Conservation (phyloP, 2,329 filamentous ascomycete species). For the Ascochyta viciae-villosae region DNA sequence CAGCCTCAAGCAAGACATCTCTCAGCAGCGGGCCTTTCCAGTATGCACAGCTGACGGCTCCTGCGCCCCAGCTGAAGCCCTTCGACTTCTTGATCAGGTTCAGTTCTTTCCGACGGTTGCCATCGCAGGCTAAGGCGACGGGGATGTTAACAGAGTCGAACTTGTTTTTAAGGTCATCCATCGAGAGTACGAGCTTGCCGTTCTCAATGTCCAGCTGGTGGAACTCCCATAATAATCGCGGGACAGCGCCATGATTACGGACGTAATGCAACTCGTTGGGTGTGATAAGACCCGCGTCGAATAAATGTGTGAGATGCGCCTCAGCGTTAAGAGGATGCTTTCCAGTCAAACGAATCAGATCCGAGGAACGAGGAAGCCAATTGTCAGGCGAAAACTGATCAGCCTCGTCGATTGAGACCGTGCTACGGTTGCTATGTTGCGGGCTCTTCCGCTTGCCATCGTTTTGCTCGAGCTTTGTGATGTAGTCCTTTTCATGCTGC, state of each 20-base stretch:
- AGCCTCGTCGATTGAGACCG: constrained; percentile 54
- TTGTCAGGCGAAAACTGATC: constrained; percentile 63
- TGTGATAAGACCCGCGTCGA: constrained; percentile 58
- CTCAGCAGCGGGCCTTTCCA: constrained; percentile 44
- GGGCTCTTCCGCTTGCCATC: constrained; percentile 52
- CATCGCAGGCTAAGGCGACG: constrained; percentile 63
- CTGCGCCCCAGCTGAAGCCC: constrained; percentile 64
- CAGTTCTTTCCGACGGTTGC: constrained; percentile 63
- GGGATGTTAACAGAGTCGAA: constrained; percentile 60
- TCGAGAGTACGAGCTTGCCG: constrained; percentile 51
- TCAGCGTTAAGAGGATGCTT: constrained; percentile 63
- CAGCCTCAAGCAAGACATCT: constrained; percentile 57
- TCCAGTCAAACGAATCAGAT: constrained; percentile 60
- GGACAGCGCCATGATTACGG: constrained; percentile 62
- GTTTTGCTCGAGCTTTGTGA: constrained; percentile 52
- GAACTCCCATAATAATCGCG: constrained; percentile 58
- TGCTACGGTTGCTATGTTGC: constrained; percentile 37
- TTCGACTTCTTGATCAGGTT: constrained; percentile 59
- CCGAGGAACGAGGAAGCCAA: constrained; percentile 58
- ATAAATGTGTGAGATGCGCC: constrained; percentile 52
- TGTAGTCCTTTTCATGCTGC: constrained; percentile 55
- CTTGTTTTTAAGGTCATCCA: constrained; percentile 53
- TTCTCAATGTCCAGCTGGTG: constrained; percentile 56
- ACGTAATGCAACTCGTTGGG: constrained; percentile 61
- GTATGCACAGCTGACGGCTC: constrained; percentile 60